Conservation (phyloP, 1,284 basidiomycete species). For the Blastosporella zonata region DNA sequence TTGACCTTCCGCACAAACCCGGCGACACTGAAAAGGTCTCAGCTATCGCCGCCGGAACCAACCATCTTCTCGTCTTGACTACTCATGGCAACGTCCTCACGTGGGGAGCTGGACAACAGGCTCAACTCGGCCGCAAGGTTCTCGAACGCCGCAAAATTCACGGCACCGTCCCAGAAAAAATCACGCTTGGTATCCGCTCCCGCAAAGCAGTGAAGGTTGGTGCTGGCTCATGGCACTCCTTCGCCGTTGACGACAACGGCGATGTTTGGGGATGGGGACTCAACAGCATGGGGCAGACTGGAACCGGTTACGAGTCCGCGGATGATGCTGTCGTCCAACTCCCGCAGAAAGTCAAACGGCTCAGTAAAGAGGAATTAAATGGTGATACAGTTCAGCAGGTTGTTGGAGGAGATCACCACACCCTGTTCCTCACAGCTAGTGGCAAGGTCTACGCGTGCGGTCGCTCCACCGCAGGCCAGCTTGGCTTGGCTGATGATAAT, state of each 20-base stretch:
- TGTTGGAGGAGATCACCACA: conserved; percentile 81
- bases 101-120: conserved; percentile 86
- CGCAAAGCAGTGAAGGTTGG: conserved; percentile 78
- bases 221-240: conserved; percentile 83
- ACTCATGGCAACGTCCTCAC: conserved; percentile 81
- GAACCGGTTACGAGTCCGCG: conserved; percentile 41
- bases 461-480: conserved; percentile 73
- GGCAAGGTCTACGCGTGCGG: conserved; percentile 86
- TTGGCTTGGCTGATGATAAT: conserved; percentile 70
- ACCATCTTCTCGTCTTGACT: conserved; percentile 86
- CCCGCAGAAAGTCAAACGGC: conserved; percentile 66
- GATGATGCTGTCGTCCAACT: conserved; percentile 58
- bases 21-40: conserved; percentile 75
- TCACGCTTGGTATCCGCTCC: conserved; percentile 64
- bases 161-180: conserved; percentile 78
- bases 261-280: conserved; percentile 91
- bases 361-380: conserved; percentile 65
- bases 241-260: conserved; percentile 82
- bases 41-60: conserved; percentile 76
- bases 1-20: conserved; percentile 58
- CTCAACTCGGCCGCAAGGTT: conserved; percentile 84
- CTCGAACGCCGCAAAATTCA: conserved; percentile 82
- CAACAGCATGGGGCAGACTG: conserved; percentile 62
- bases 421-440: conserved; percentile 80
- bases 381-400: conserved; percentile 73